Evolutionary conservation across 2,329 filamentous ascomycete genomes (phyloP).

Genomic region (Tolypocladium endophyticum): DNA sequence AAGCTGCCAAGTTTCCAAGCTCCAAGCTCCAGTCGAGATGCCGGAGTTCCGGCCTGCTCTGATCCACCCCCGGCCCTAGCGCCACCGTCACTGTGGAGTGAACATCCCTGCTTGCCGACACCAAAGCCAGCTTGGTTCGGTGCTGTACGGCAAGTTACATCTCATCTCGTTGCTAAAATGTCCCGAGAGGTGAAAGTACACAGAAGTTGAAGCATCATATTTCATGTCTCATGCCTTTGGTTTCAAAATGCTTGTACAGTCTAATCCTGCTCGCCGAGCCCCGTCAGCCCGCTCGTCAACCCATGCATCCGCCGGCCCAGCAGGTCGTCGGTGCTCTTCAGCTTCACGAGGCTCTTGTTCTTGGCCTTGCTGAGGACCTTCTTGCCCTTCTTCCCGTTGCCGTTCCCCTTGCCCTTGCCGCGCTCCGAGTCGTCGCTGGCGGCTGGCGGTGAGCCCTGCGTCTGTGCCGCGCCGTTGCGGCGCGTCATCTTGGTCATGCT

Average conservation of each 20-base stretch:
- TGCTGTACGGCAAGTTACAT: no score
- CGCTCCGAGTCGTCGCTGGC: conserved; percentile 14
- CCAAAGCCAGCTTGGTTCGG: no score
- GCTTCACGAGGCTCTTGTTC: conserved; percentile 38
- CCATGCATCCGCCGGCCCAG: conserved; percentile 48
- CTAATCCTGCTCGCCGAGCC: conserved; percentile 32
- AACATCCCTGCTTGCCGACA: no score
- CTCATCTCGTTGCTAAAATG: no score
- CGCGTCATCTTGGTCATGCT: conserved; percentile 42
- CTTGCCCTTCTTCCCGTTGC: conserved; percentile 12
- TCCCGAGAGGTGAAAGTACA: no score
- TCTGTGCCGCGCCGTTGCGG: conserved; percentile 16
- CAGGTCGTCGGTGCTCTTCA: conserved; percentile 48
- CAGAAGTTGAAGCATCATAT: neutral
- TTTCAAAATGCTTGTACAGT: neutral
- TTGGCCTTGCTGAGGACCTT: conserved; percentile 28
- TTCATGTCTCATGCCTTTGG: neutral
- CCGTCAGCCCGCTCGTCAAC: conserved; percentile 41
- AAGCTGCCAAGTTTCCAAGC: neutral
- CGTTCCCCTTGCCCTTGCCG: conserved; percentile 2
- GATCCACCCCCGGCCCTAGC: neutral
- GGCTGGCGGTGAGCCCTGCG: conserved; percentile 3
- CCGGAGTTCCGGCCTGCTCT: neutral
- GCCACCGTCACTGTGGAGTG: neutral
- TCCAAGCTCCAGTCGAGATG: neutral